Percentiles rank a stretch among this genome's conserved stretches.
Evolutionary conservation across 805 yeast species (phyloP).

Genomic region (Metschnikowia lunata): DNA sequence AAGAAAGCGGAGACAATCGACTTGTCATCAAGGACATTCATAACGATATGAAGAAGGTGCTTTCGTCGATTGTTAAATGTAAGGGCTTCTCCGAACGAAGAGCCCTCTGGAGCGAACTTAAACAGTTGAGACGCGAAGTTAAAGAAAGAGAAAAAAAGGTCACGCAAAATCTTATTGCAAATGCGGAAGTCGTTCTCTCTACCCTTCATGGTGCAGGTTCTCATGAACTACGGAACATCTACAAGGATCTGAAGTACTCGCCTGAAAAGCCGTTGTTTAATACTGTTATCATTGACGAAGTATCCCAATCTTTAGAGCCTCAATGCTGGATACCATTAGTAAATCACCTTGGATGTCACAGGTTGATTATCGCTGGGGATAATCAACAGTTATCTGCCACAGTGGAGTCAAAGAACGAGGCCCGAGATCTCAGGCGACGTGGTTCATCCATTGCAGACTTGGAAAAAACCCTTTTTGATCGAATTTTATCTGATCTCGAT

Average conservation of each 20-base stretch:
- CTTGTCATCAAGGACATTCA: constrained; percentile 63
- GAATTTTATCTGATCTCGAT: constrained; percentile 49
- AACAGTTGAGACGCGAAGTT: constrained; percentile 65
- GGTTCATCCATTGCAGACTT: constrained; percentile 42
- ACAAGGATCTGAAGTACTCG: constrained; percentile 27
- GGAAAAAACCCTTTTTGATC: constrained; percentile 73
- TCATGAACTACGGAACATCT: constrained; percentile 56
- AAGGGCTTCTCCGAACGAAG: constrained; percentile 61
- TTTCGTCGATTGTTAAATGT: constrained; percentile 54
- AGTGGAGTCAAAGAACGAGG: constrained; percentile 49
- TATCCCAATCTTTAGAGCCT: constrained; percentile 89
- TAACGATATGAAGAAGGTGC: constrained; percentile 60
- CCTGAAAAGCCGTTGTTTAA: constrained; percentile 50
- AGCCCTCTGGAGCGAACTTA: constrained; percentile 65
- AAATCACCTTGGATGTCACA: constrained; percentile 51
- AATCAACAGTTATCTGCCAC: constrained; percentile 91
- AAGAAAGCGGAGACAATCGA: constrained; percentile 25
- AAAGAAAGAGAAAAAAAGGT: constrained; percentile 61
- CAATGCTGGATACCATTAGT: constrained; percentile 95
- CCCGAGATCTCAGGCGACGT: constrained; percentile 7
- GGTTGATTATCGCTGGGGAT: constrained; percentile 86
- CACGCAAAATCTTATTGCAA: constrained; percentile 50
- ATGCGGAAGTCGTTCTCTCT: constrained; percentile 67
- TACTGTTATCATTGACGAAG: constrained; percentile 88
- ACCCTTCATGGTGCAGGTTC: constrained; percentile 89